Evolutionary conservation across 169 alveolate genomes (phyloP).

Genomic region (Perkinsus chesapeaki): DNA sequence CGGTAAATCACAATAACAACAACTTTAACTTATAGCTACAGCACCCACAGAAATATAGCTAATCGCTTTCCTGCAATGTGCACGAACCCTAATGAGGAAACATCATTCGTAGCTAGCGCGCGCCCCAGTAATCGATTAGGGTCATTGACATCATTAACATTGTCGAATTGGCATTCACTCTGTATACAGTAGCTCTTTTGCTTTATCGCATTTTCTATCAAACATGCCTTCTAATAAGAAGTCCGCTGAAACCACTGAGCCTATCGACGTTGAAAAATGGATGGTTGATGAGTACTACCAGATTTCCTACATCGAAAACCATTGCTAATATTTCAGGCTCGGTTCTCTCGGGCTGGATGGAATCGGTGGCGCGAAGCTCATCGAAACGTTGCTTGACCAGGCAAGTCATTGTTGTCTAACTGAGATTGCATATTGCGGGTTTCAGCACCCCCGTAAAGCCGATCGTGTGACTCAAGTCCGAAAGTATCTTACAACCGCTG

Average conservation of each 20-base stretch:
- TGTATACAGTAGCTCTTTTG: background rate
- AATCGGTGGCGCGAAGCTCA: background rate
- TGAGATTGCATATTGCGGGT: too few species aligned
- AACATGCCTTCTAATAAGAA: background rate
- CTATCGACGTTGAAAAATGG: background rate
- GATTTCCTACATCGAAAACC: background rate
- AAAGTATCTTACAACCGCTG: background rate
- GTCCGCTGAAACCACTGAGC: background rate
- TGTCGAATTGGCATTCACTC: background rate
- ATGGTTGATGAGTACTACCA: background rate
- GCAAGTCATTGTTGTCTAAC: background rate
- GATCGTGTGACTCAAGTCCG: background rate
- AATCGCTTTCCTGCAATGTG: too few species aligned
- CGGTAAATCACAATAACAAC: too few species aligned
- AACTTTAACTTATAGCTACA: too few species aligned
- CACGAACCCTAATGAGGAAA: too few species aligned
- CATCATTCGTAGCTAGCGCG: too few species aligned
- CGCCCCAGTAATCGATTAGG: background rate
- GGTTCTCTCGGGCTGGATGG: background rate
- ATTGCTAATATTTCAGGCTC: background rate
- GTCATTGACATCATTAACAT: background rate
- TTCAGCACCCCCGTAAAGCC: background rate
- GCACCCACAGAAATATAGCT: too few species aligned
- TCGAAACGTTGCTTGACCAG: background rate
- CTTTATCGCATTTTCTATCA: background rate